Evolutionary conservation across 106 monocot genomes (phyloP).

Genomic region (Ottelia alismoides): DNA sequence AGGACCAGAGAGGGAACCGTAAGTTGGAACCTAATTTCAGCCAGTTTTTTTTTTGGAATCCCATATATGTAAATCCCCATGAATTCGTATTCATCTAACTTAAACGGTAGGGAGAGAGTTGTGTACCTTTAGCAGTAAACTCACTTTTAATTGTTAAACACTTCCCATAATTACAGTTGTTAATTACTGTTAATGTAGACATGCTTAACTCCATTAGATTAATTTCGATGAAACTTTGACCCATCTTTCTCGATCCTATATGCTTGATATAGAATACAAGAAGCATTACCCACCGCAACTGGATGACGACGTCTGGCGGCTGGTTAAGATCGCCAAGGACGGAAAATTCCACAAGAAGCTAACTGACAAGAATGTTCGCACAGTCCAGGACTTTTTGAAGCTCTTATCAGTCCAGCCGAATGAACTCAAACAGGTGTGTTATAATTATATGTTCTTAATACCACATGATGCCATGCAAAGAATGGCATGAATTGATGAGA

Average conservation of each 20-base stretch:
- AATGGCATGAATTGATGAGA: too few relatives aligned
- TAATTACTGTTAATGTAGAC: not conserved
- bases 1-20: slow-evolving; percentile 14
- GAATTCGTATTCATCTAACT: too few relatives aligned
- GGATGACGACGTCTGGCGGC: slow-evolving; percentile 52
- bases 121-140: too few relatives aligned
- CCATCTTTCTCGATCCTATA: not conserved
- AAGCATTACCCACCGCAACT: slow-evolving; percentile 49
- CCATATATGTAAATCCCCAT: too few relatives aligned
- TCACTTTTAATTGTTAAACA: too few relatives aligned
- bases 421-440: slow-evolving; percentile 19
- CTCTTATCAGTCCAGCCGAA: slow-evolving; percentile 11
- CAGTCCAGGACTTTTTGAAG: slow-evolving; percentile 51
- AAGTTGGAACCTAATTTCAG: too few relatives aligned
- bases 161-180: not conserved
- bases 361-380: slow-evolving; percentile 5
- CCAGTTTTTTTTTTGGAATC: too few relatives aligned
- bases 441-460: too few relatives aligned
- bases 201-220: not conserved
- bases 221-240: not conserved
- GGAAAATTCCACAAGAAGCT: slow-evolving; percentile 41
- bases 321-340: slow-evolving; percentile 52
- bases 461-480: too few relatives aligned
- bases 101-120: too few relatives aligned
- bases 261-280: slow-evolving; percentile 37